These are phyloP conservation scores for Seiridium cupressi DNA, from an alignment of 2,329 filamentous ascomycete species.

Conservation along the genomic window DNA sequence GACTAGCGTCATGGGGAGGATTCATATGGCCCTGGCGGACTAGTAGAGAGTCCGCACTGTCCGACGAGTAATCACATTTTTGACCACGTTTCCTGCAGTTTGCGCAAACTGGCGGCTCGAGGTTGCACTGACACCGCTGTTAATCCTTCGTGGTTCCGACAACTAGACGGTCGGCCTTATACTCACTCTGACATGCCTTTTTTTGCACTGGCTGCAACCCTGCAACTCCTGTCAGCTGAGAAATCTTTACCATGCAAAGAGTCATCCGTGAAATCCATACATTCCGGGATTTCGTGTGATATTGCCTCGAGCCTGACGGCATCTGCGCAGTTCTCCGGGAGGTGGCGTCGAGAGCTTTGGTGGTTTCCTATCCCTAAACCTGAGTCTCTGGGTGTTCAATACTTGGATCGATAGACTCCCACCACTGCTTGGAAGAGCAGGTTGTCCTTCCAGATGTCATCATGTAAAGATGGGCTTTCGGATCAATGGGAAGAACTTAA, in stretches of 20 bases:
- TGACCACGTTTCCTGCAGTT: conserved; percentile 20
- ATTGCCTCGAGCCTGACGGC: neutral
- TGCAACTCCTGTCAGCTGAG: neutral
- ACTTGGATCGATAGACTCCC: too few relatives aligned
- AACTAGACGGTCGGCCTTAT: neutral
- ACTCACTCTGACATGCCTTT: conserved; percentile 13
- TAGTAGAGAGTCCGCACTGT: neutral
- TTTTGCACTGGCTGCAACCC: conserved; percentile 15
- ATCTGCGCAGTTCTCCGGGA: neutral
- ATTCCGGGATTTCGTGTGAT: neutral
- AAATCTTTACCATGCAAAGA: too few relatives aligned
- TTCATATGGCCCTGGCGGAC: too few relatives aligned
- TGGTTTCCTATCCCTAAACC: too few relatives aligned
- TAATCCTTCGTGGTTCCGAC: neutral
- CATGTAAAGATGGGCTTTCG: too few relatives aligned
- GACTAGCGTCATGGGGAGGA: neutral
- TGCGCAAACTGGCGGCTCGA: conserved; percentile 17
- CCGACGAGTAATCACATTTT: conserved; percentile 15
- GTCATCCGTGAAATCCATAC: neutral
- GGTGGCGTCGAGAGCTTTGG: too few relatives aligned
- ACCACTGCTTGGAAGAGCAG: too few relatives aligned
- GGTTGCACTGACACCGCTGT: conserved; percentile 15
- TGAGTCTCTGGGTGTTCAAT: too few relatives aligned
- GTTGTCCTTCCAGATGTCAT: too few relatives aligned
- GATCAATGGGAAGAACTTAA: too few relatives aligned